Evolutionary conservation across 495 filamentous ascomycete genomes (phyloP).

Genomic region (Daldinia vernicosa): DNA sequence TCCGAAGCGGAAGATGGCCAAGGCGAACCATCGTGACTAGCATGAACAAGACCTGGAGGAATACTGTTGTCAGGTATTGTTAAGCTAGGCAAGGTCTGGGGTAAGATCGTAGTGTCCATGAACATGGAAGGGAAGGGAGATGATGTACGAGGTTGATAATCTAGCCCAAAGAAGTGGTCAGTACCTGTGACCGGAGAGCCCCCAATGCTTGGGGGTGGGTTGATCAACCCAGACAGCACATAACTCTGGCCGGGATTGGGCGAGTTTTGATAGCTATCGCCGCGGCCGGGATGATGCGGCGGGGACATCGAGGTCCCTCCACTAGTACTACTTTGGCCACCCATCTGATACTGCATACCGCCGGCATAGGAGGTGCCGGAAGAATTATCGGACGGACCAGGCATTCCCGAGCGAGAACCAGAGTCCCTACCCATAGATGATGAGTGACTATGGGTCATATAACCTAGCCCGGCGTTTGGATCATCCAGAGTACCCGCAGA

Average conservation of each 20-base stretch:
- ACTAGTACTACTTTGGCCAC: constrained; percentile 27
- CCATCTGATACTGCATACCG: constrained; percentile 32
- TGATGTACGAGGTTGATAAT: constrained; percentile 41
- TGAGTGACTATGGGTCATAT: constrained; percentile 17
- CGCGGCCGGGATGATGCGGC: constrained; percentile 14
- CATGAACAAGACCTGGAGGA: constrained; percentile 43
- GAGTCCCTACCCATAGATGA: constrained; percentile 9
- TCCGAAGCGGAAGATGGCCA: constrained; percentile 60
- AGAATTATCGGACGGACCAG: constrained; percentile 33
- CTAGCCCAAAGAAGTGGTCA: constrained; percentile 25
- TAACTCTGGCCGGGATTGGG: constrained; percentile 34
- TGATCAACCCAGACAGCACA: constrained; percentile 25
- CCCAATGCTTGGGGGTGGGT: constrained; percentile 38
- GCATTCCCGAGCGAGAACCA: constrained; percentile 9
- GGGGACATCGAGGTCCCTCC: constrained; percentile 42
- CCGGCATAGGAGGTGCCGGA: constrained; percentile 29
- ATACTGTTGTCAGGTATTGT: constrained; percentile 47
- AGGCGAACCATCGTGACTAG: constrained; percentile 53
- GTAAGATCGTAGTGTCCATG: constrained; percentile 32
- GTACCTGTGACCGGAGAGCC: constrained; percentile 37
- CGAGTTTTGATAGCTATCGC: constrained; percentile 24
- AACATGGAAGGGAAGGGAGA: constrained; percentile 30
- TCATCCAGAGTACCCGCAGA: constrained; percentile 27
- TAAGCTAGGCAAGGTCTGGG: constrained; percentile 39
- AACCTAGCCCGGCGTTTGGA: constrained; percentile 18